Evolutionary conservation across 2,329 filamentous ascomycete genomes (phyloP).

Genomic region (Trichophyton benhamiae): DNA sequence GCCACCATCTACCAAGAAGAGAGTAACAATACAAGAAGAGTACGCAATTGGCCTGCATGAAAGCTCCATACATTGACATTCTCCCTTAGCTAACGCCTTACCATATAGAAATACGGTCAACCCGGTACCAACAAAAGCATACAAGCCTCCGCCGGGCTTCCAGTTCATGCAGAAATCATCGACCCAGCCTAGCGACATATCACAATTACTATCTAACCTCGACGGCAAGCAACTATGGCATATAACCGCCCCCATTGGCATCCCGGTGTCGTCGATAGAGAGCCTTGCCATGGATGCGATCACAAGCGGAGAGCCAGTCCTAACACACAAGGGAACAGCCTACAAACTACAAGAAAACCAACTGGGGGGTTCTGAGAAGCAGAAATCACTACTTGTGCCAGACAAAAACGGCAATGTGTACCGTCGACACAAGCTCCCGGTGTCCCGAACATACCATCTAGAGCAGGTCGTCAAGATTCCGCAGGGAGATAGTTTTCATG

Average conservation of each 20-base stretch:
- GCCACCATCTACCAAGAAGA: background rate
- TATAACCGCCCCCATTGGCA: conserved; percentile 34
- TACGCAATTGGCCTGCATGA: background rate
- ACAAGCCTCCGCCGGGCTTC: conserved; percentile 34
- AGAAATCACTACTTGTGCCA: conserved; percentile 27
- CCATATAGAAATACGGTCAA: conserved; percentile 1
- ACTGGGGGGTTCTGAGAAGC: conserved; percentile 18
- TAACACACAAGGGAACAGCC: conserved; percentile 31
- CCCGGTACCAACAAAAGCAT: conserved; percentile 23
- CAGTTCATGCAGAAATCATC: conserved; percentile 25
- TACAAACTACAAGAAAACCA: conserved; percentile 30
- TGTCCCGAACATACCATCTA: conserved; percentile 18
- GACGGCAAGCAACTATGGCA: conserved; percentile 38
- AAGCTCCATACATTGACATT: background rate
- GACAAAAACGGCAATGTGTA: conserved; percentile 27
- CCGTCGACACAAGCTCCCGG: conserved; percentile 12
- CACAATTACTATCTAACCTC: conserved; percentile 28
- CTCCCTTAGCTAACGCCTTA: background rate
- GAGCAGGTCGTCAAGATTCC: conserved; percentile 11
- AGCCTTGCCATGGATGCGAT: conserved; percentile 33
- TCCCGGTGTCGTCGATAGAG: conserved; percentile 35
- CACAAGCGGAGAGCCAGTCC: conserved; percentile 29
- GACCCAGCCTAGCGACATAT: conserved; percentile 20
- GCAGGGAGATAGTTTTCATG: background rate
- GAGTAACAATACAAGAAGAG: conserved; percentile 10